Evolutionary conservation across 1,284 basidiomycete genomes (phyloP).

Genomic region (Cryptococcus sp.): DNA sequence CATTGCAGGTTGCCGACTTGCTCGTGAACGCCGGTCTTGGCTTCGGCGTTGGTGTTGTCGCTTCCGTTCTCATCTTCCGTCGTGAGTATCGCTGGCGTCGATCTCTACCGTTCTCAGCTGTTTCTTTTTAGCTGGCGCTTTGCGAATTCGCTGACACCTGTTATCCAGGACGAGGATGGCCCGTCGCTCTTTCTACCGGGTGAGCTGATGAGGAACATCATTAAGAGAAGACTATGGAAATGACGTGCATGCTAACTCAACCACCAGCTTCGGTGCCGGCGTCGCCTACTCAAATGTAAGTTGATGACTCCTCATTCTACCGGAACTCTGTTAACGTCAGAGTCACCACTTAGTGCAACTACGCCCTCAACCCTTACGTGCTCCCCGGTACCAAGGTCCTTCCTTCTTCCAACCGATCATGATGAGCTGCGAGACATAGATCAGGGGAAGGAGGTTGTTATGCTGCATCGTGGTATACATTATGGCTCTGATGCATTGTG

Average conservation of each 20-base stretch:
- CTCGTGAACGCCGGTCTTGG: constrained; percentile 78
- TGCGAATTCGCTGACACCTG: not conserved
- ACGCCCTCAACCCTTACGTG: constrained; percentile 90
- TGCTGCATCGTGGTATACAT: too few species aligned
- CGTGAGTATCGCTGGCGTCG: constrained; percentile 63
- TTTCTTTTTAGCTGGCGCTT: not conserved
- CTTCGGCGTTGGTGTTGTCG: constrained; percentile 89
- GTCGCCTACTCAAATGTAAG: constrained; percentile 69
- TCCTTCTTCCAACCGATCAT: constrained; percentile 50
- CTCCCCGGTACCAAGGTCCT: constrained; percentile 83
- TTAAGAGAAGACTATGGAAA: too few species aligned
- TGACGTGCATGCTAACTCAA: constrained; percentile 3
- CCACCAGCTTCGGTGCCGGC: constrained; percentile 58
- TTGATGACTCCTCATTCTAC: not conserved
- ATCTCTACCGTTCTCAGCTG: constrained; percentile 4
- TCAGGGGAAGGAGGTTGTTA: too few species aligned
- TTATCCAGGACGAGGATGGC: constrained; percentile 86
- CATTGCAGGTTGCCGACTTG: constrained; percentile 54
- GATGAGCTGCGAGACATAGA: not conserved
- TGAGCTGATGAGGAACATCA: constrained; percentile 60
- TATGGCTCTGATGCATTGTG: too few species aligned
- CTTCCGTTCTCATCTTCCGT: constrained; percentile 91
- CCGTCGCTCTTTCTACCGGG: constrained; percentile 87
- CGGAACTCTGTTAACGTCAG: not conserved
- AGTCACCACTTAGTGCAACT: constrained; percentile 69